These are phyloP conservation scores for Aaosphaeria arxii DNA, from an alignment of 2,329 filamentous ascomycete species.

Conservation along the genomic window DNA sequence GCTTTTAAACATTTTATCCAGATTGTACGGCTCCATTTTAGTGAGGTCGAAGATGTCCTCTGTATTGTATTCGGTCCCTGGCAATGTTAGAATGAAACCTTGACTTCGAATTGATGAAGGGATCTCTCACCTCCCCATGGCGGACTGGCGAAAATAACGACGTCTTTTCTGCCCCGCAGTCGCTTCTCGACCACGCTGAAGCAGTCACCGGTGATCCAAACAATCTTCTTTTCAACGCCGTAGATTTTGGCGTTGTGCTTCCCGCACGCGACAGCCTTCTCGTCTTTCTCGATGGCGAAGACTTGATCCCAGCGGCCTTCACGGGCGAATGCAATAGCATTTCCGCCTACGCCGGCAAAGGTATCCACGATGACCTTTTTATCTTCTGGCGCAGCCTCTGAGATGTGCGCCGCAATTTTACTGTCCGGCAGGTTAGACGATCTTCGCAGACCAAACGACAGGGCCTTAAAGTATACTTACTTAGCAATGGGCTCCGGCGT, in stretches of 20 bases:
- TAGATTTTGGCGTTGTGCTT: slow-evolving; percentile 90
- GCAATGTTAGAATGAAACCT: slow-evolving; percentile 5
- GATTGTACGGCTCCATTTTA: slow-evolving; percentile 85
- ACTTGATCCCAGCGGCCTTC: slow-evolving; percentile 76
- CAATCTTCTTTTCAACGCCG: slow-evolving; percentile 73
- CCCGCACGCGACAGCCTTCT: slow-evolving; percentile 78
- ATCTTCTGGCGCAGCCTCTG: slow-evolving; percentile 49
- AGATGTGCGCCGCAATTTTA: slow-evolving; percentile 72
- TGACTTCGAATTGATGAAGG: background rate
- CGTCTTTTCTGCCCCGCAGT: slow-evolving; percentile 50
- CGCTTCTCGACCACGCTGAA: slow-evolving; percentile 66
- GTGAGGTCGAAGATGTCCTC: slow-evolving; percentile 76
- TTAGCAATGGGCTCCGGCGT: slow-evolving; percentile 88
- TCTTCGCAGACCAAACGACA: background rate
- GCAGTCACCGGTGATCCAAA: slow-evolving; percentile 84
- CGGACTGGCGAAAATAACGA: slow-evolving; percentile 68
- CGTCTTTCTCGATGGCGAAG: slow-evolving; percentile 84
- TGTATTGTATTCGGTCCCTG: slow-evolving; percentile 61
- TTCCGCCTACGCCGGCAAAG: slow-evolving; percentile 90
- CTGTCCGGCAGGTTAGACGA: slow-evolving; percentile 30
- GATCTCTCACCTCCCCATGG: slow-evolving; percentile 65
- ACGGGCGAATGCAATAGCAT: slow-evolving; percentile 89
- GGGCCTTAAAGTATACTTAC: slow-evolving; percentile 43
- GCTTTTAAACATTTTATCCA: slow-evolving; percentile 41
- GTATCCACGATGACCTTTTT: slow-evolving; percentile 76